Evolutionary conservation across 164 flowering plant genomes (phyloP).

Genomic region (Amborella trichopoda): DNA sequence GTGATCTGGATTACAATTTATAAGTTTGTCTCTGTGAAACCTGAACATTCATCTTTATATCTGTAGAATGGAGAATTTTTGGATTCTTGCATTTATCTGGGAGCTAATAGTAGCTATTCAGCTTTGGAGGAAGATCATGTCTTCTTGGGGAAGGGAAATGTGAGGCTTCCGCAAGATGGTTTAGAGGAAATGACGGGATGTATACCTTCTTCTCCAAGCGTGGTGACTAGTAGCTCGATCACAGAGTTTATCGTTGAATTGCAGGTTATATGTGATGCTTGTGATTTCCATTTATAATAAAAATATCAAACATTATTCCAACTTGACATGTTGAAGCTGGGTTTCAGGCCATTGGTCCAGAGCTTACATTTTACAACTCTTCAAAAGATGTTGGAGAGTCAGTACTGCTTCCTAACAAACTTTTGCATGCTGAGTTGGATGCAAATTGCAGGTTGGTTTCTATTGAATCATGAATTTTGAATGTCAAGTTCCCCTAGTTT

Average conservation of each 20-base stretch:
- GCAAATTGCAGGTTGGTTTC: constrained; percentile 55
- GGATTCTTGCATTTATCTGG: constrained; percentile 77
- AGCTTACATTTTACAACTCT: constrained; percentile 79
- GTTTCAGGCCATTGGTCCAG: constrained; percentile 98
- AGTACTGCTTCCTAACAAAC: constrained; percentile 51
- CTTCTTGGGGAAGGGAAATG: constrained; percentile 31
- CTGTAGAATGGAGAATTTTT: constrained; percentile 67
- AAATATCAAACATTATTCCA: no score
- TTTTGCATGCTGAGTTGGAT: constrained; percentile 89
- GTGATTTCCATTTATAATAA: no score
- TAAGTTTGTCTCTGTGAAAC: no score
- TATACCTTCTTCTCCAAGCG: constrained; percentile 15
- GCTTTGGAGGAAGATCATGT: constrained; percentile 59
- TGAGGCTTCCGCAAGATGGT: constrained; percentile 12
- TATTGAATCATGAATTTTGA: neutral
- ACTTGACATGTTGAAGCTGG: no score
- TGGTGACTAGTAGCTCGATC: constrained; percentile 18
- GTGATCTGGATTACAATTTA: neutral
- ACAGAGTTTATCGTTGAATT: constrained; percentile 54
- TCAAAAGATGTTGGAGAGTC: constrained; percentile 61
- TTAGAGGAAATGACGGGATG: constrained; percentile 14
- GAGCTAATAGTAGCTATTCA: constrained; percentile 77
- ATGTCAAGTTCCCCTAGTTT: neutral
- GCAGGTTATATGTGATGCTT: constrained; percentile 39
- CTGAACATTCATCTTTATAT: constrained; percentile 4